Evolutionary conservation across 495 filamentous ascomycete genomes (phyloP).

Genomic region (Talaromyces proteolyticus): DNA sequence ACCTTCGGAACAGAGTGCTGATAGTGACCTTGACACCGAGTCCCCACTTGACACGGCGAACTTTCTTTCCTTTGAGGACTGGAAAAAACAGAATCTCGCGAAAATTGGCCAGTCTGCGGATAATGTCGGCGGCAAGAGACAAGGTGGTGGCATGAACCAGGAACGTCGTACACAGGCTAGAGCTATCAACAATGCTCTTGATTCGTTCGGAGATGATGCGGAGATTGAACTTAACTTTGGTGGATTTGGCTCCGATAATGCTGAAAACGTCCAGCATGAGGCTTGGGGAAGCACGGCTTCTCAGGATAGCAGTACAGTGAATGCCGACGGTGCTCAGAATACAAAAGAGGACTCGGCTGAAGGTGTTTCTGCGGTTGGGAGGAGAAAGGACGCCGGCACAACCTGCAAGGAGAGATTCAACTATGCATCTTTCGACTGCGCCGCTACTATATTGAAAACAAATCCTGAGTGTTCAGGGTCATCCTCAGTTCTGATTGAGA

Average conservation of each 20-base stretch:
- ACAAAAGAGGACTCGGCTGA: constrained; percentile 28
- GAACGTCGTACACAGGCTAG: constrained; percentile 42
- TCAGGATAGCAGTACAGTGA: constrained; percentile 14
- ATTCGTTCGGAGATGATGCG: constrained; percentile 76
- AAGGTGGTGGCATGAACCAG: constrained; percentile 28
- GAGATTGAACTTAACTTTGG: constrained; percentile 91
- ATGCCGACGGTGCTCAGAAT: constrained; percentile 18
- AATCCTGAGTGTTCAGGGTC: constrained; percentile 77
- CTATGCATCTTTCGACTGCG: constrained; percentile 94
- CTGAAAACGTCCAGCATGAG: constrained; percentile 28
- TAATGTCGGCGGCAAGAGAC: constrained; percentile 49
- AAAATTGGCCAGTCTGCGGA: constrained; percentile 81
- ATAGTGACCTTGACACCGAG: constrained; percentile 43
- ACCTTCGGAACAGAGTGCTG: neutral
- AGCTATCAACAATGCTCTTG: constrained; percentile 58
- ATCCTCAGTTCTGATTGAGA: constrained; percentile 84
- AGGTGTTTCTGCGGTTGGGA: constrained; percentile 34
- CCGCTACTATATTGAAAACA: constrained; percentile 87
- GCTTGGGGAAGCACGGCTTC: constrained; percentile 26
- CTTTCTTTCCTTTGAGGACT: constrained; percentile 97
- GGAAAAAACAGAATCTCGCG: constrained; percentile 91
- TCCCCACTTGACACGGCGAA: constrained; percentile 74
- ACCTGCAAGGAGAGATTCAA: constrained; percentile 96
- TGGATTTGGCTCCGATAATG: constrained; percentile 48
- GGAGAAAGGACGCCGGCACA: constrained; percentile 87